phyloP scores from a whole-genome alignment of 331 rosid species.

The Cydonia oblonga region DNA sequence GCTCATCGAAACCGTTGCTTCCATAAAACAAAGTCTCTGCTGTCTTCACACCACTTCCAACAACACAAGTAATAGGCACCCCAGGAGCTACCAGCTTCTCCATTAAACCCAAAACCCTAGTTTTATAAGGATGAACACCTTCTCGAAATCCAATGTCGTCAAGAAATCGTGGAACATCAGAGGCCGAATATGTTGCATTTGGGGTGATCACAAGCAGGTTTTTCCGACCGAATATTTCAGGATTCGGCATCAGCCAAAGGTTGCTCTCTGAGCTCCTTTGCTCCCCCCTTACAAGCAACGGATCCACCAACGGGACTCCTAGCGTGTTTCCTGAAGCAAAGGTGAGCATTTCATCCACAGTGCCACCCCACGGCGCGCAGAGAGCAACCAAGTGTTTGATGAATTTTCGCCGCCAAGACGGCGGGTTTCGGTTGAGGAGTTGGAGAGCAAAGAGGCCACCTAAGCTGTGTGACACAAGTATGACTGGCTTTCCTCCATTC shows the following conservation, averaged over 20 bases:
- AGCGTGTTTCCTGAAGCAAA: constrained; percentile 73
- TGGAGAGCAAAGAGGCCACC: constrained; percentile 67
- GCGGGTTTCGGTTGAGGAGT: constrained; percentile 50
- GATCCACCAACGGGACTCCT: constrained; percentile 76
- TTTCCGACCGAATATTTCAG: constrained; percentile 27
- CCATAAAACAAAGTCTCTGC: constrained; percentile 49
- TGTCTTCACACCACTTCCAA: constrained; percentile 55
- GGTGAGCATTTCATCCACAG: constrained; percentile 57
- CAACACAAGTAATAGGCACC: constrained; percentile 58
- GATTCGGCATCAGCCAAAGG: constrained; percentile 79
- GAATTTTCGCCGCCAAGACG: constrained; percentile 52
- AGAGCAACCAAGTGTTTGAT: constrained; percentile 64
- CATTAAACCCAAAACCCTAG: constrained; percentile 44
- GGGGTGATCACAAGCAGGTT: constrained; percentile 43
- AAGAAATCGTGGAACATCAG: constrained; percentile 48
- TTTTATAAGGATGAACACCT: constrained; percentile 53
- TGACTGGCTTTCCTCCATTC: constrained; percentile 60
- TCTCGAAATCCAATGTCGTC: constrained; percentile 49
- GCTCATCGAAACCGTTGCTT: constrained; percentile 49
- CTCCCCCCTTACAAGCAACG: constrained; percentile 54
- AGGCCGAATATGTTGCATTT: constrained; percentile 36
- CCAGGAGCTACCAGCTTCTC: constrained; percentile 36
- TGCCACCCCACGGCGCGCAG: constrained; percentile 85
- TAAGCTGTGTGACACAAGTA: constrained; percentile 72
- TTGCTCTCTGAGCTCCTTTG: constrained; percentile 88